Percentiles rank a stretch among this genome's conserved stretches.
phyloP scores from a whole-genome alignment of 1,139 yeast genomes.

The Pichia sp. region DNA sequence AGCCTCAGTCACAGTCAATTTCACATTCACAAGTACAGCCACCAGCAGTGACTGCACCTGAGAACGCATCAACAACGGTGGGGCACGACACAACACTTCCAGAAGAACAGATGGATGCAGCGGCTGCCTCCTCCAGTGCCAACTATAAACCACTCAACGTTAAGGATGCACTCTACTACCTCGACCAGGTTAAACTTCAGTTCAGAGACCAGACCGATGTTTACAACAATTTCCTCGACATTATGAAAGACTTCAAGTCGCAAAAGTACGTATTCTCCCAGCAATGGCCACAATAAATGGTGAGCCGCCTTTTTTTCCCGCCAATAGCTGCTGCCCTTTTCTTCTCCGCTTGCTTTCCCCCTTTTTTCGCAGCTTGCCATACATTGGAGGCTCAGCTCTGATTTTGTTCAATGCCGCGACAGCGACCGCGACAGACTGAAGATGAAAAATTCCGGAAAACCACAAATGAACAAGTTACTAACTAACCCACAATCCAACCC shows the following conservation, averaged over 20 bases:
- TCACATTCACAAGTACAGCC: too few species aligned
- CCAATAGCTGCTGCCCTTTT: too few species aligned
- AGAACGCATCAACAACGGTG: background rate
- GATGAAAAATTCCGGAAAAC: too few species aligned
- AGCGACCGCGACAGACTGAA: background rate
- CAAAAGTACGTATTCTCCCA: constrained; percentile 50
- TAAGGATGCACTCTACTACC: constrained; percentile 89
- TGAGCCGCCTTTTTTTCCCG: too few species aligned
- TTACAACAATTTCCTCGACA: constrained; percentile 90
- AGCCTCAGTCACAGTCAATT: background rate
- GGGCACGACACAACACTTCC: background rate
- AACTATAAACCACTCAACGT: constrained; percentile 83
- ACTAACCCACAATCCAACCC: background rate
- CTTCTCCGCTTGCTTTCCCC: background rate
- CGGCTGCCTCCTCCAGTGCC: background rate
- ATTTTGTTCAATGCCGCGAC: background rate
- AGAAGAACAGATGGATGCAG: constrained; percentile 8
- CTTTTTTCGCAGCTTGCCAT: background rate
- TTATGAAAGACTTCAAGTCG: constrained; percentile 97
- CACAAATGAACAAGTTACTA: too few species aligned
- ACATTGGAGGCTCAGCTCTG: background rate
- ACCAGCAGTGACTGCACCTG: background rate
- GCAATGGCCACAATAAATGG: too few species aligned
- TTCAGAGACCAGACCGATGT: constrained; percentile 92
- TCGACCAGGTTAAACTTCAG: constrained; percentile 93